phyloP scores from a whole-genome alignment of 164 flowering plant genomes.

The Buxus sempervirens region DNA sequence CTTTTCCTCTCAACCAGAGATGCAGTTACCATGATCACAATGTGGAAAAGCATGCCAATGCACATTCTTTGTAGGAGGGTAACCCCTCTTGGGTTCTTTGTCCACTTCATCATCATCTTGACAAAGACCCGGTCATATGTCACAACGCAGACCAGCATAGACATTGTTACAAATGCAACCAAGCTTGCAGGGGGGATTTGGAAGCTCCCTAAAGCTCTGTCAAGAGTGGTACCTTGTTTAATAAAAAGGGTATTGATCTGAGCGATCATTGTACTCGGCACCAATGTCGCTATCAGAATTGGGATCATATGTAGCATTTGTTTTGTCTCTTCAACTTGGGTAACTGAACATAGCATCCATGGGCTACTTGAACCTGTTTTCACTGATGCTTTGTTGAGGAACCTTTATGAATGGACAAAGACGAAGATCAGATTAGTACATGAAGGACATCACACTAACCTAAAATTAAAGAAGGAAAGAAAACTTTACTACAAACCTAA shows the following conservation, averaged over 20 bases:
- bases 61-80: constrained; percentile 63
- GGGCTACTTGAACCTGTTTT: constrained; percentile 36
- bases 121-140: constrained; percentile 53
- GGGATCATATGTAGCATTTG: constrained; percentile 65
- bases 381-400: constrained; percentile 60
- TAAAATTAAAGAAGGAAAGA: too few species aligned
- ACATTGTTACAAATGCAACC: constrained; percentile 42
- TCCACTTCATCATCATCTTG: constrained; percentile 27
- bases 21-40: constrained; percentile 42
- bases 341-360: constrained; percentile 57
- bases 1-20: constrained; percentile 40
- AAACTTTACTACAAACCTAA: constrained; percentile 36
- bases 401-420: constrained; percentile 31
- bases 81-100: constrained; percentile 67
- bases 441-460: too few species aligned
- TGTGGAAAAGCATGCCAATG: constrained; percentile 48
- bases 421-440: neutral
- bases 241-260: constrained; percentile 53
- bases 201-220: constrained; percentile 41
- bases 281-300: constrained; percentile 38
- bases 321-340: constrained; percentile 68
- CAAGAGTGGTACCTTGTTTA: constrained; percentile 65
- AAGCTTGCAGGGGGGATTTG: constrained; percentile 62
- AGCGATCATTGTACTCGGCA: constrained; percentile 59
- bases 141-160: constrained; percentile 55